Conservation (phyloP, 768 basidiomycete genomes). For the Mycena chlorophos region DNA sequence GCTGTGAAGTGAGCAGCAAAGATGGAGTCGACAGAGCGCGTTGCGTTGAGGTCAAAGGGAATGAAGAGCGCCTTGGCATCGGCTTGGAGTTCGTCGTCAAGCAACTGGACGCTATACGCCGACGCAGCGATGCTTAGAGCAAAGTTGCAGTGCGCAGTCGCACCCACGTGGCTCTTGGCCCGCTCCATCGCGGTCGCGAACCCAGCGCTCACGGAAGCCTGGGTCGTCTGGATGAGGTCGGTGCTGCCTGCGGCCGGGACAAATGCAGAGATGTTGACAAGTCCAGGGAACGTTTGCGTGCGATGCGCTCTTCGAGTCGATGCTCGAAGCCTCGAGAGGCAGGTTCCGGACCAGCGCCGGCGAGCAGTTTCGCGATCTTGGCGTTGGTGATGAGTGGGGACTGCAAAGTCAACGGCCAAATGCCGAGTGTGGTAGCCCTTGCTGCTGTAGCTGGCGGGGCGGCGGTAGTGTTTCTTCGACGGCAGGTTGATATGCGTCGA, state of each 20-base stretch:
- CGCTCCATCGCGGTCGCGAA: slow-evolving; percentile 83
- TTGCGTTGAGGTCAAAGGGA: too few species aligned
- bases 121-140: slow-evolving; percentile 80
- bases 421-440: slow-evolving; percentile 96
- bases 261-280: slow-evolving; percentile 86
- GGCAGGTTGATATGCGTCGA: slow-evolving; percentile 99
- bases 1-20: too few species aligned
- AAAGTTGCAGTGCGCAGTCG: slow-evolving; percentile 82
- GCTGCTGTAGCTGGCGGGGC: slow-evolving; percentile 94
- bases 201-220: slow-evolving; percentile 84
- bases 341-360: slow-evolving; percentile 88
- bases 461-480: slow-evolving; percentile 95
- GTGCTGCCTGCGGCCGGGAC: slow-evolving; percentile 62
- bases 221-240: slow-evolving; percentile 67
- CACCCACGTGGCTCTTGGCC: slow-evolving; percentile 62
- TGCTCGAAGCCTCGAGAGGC: too few species aligned
- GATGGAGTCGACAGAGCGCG: too few species aligned
- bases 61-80: slow-evolving; percentile 81
- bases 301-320: too few species aligned
- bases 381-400: slow-evolving; percentile 97
- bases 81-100: slow-evolving; percentile 75
- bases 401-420: slow-evolving; percentile 98
- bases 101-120: slow-evolving; percentile 54
- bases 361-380: slow-evolving; percentile 95
- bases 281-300: too few species aligned